Evolutionary conservation across 257 asterid species (phyloP), one percentile per base, ranked within the genome.

Genomic region (Fraxinus excelsior): DNA sequence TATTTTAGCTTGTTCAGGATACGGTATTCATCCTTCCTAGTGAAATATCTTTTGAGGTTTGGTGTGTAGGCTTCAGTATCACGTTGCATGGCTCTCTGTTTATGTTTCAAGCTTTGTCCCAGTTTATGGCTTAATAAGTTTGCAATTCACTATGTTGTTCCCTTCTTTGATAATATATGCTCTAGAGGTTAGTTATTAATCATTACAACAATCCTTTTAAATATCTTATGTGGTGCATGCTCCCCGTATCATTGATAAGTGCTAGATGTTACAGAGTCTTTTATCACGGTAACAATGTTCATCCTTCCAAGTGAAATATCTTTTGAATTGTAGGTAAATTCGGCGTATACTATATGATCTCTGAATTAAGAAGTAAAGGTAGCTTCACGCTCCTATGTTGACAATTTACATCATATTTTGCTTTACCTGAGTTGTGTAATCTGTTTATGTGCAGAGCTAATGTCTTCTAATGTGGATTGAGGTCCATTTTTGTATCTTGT

Each of bases 311-410:
- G 90, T 91, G 87, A 91, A 79, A 83, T 84, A 80, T 91, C 90
- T 91, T 89, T 87, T 90, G 88, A 79, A 92, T 92, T 95, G 98
- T 92, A 95, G 98, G 97, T 87, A 87, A 85, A 76, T 68, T 91
- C 89, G 94, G 93, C 92, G 96, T 90, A 80, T 88, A 83, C 96
- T 92, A 80, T 83, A 86, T 90, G 97, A 91, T 90, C 92, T 86
- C 97, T 90, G 98, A 93, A 88, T 86, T 90, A 91, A 86, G 92
- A 88, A 86, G 89, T 89, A 85, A 90, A 93, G 98, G 97, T 93
- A 91, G 96, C 83, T 88, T 90, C 90, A 75, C 79, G 91, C 86
- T 90, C 85, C 85, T 84, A 76, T 75, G 67, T 79, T 74, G 79
- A 73, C 78, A 71, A 71, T 81, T 80, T 76, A 76, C 76, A 62